phyloP scores from a whole-genome alignment of 768 basidiomycete species.

The Jaapia argillacea region DNA sequence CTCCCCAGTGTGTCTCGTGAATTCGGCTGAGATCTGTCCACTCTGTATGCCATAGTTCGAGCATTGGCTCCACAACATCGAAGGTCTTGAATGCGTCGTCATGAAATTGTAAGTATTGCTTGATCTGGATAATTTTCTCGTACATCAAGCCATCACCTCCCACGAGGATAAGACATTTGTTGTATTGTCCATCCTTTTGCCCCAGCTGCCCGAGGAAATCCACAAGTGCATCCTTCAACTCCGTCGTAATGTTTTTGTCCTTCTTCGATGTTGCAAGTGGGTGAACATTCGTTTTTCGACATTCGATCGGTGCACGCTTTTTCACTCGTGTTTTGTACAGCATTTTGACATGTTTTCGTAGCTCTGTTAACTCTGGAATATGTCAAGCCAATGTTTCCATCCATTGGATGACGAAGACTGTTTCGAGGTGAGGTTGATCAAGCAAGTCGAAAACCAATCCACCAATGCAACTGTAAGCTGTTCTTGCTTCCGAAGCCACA shows the following conservation, averaged over 20 bases:
- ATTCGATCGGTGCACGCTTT: not conserved
- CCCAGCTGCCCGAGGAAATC: conserved; percentile 26
- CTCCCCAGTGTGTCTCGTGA: conserved; percentile 14
- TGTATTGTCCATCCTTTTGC: conserved; percentile 13
- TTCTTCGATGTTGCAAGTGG: conserved; percentile 20
- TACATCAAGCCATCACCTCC: conserved; percentile 14
- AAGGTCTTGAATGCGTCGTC: conserved; percentile 13
- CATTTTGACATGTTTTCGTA: too few species aligned
- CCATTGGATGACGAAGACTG: not conserved
- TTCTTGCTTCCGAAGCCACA: not conserved
- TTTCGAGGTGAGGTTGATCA: too few species aligned
- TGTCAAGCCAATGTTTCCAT: not conserved
- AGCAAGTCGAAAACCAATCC: too few species aligned
- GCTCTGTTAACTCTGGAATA: not conserved
- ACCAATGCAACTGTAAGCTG: too few species aligned
- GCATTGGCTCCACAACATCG: conserved; percentile 13
- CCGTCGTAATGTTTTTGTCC: conserved; percentile 17
- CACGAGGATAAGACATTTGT: conserved; percentile 14
- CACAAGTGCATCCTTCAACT: conserved; percentile 20
- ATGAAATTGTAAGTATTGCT: conserved; percentile 1
- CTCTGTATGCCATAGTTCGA: conserved; percentile 23
- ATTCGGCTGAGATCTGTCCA: conserved; percentile 21
- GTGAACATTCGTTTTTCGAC: conserved; percentile 10
- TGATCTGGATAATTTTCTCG: conserved; percentile 3
- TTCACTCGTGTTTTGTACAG: too few species aligned